Evolutionary conservation across 768 basidiomycete genomes (phyloP).

Genomic region (Cystobasidium tubakii): DNA sequence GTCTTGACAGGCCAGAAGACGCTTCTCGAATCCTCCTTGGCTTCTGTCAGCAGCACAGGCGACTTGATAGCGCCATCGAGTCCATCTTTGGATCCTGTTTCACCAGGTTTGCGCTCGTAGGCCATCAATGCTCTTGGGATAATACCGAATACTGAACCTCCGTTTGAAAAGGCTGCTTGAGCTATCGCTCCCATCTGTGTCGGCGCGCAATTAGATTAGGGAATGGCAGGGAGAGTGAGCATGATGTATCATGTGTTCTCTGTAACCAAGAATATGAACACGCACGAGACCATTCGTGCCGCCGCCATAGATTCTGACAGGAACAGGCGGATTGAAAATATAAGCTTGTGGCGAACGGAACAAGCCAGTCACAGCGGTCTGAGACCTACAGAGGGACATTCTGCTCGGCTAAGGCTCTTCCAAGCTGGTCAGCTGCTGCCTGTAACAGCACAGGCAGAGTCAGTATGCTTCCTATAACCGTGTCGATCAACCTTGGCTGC

Average conservation of each 20-base stretch:
- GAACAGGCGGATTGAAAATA: background rate
- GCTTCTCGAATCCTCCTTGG: slow-evolving; percentile 9
- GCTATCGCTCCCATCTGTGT: slow-evolving; percentile 45
- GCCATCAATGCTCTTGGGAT: slow-evolving; percentile 45
- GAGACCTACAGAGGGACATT: slow-evolving; percentile 43
- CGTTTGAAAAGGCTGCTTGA: slow-evolving; percentile 41
- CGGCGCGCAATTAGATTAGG: background rate
- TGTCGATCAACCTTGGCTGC: background rate
- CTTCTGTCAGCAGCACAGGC: background rate
- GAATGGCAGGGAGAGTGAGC: background rate
- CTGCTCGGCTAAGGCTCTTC: slow-evolving; percentile 47
- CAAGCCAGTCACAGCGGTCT: too few relatives aligned
- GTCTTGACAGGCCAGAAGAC: slow-evolving; percentile 33
- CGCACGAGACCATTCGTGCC: slow-evolving; percentile 40
- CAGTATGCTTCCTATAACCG: background rate
- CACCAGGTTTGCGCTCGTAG: background rate
- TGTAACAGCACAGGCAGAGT: background rate
- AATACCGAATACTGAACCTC: slow-evolving; percentile 51
- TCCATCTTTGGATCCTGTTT: slow-evolving; percentile 22
- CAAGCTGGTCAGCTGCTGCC: slow-evolving; percentile 44
- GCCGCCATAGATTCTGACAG: slow-evolving; percentile 39
- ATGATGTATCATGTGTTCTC: too few relatives aligned
- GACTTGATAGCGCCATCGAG: slow-evolving; percentile 11
- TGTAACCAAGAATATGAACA: too few relatives aligned
- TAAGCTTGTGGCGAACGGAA: too few relatives aligned